Evolutionary conservation across 768 basidiomycete species (phyloP).

Genomic region (Panus rudis): DNA sequence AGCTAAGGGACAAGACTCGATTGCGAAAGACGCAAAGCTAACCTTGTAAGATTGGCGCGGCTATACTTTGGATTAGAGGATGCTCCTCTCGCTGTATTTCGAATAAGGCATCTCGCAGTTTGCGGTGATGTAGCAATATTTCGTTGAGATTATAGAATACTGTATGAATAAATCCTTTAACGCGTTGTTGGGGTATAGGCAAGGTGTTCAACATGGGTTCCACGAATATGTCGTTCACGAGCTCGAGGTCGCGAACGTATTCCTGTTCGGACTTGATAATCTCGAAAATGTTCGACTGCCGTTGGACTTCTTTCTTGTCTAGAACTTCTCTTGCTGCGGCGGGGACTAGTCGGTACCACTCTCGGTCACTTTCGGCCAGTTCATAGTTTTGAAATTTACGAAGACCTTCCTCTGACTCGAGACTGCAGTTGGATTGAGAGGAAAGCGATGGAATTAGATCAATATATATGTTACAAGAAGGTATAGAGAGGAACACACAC

Average conservation of each 20-base stretch:
- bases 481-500: slow-evolving; percentile 9
- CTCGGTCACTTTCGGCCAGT: slow-evolving; percentile 61
- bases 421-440: slow-evolving; percentile 26
- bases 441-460: not conserved
- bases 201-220: slow-evolving; percentile 50
- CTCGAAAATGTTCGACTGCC: slow-evolving; percentile 86
- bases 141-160: slow-evolving; percentile 81
- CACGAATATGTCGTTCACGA: slow-evolving; percentile 69
- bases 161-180: slow-evolving; percentile 63
- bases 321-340: slow-evolving; percentile 62
- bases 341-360: slow-evolving; percentile 80
- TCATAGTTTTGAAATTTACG: slow-evolving; percentile 61
- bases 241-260: slow-evolving; percentile 76
- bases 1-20: too few relatives aligned
- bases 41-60: too few relatives aligned
- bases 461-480: not conserved
- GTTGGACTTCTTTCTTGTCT: slow-evolving; percentile 69
- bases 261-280: slow-evolving; percentile 85
- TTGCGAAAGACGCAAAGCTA: too few relatives aligned
- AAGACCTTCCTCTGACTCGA: slow-evolving; percentile 58
- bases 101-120: slow-evolving; percentile 67
- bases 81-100: slow-evolving; percentile 78
- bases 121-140: slow-evolving; percentile 60
- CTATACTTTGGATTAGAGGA: slow-evolving; percentile 73
- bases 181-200: slow-evolving; percentile 55